Evolutionary conservation across 352 stramenopile species (phyloP).

Genomic region (Discostella stelligera): DNA sequence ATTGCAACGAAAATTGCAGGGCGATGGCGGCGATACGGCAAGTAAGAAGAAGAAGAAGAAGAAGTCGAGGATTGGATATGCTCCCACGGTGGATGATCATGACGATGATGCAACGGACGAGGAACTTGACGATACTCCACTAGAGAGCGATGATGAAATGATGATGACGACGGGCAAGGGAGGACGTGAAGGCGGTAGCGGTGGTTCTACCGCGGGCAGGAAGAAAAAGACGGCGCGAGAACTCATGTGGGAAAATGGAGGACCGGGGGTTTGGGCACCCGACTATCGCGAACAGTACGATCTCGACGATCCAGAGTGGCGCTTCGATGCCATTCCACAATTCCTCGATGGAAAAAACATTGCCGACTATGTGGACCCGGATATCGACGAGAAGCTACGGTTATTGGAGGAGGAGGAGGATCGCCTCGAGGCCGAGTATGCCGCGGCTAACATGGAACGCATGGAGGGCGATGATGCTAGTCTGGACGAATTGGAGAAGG

Average conservation of each 20-base stretch:
- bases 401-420: constrained; percentile 96
- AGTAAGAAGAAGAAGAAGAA: constrained; percentile 32
- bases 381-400: constrained; percentile 95
- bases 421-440: constrained; percentile 89
- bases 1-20: constrained; percentile 11
- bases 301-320: constrained; percentile 94
- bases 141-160: constrained; percentile 41
- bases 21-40: too few relatives aligned
- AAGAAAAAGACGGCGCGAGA: constrained; percentile 84
- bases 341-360: constrained; percentile 99
- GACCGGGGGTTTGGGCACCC: constrained; percentile 95
- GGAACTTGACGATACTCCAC: constrained; percentile 31
- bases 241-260: constrained; percentile 93
- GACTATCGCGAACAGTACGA: constrained; percentile 97
- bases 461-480: constrained; percentile 88
- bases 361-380: constrained; percentile 97
- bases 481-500: constrained; percentile 94
- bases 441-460: constrained; percentile 82
- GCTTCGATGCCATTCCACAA: constrained; percentile 96
- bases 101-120: constrained; percentile 38
- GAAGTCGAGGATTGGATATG: constrained; percentile 66
- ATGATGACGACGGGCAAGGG: constrained; percentile 27
- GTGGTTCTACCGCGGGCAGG: constrained; percentile 19
- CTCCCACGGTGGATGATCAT: constrained; percentile 57
- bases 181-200: constrained; percentile 17